These are phyloP conservation scores for Saccharomyces kudriavzevii DNA, from an alignment of 805 yeast species.

Conservation along the genomic window DNA sequence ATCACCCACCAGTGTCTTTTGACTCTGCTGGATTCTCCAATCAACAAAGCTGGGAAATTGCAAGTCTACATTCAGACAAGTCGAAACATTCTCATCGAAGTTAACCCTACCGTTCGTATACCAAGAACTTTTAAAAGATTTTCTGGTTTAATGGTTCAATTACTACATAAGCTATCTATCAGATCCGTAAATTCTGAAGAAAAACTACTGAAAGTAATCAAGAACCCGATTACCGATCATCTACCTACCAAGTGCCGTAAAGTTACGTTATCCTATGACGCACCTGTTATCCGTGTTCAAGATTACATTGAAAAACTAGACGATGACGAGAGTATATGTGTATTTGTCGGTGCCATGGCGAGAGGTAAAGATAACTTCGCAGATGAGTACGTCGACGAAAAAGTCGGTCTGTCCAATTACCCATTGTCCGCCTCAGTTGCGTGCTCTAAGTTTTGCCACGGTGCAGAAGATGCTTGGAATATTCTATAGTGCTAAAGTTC, in stretches of 20 bases:
- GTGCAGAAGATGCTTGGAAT: conserved; percentile 97
- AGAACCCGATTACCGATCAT: conserved; percentile 95
- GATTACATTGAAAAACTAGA: conserved; percentile 75
- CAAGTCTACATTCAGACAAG: conserved; percentile 97
- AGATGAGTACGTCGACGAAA: conserved; percentile 93
- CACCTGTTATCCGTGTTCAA: conserved; percentile 78
- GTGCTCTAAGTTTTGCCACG: conserved; percentile 96
- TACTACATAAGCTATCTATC: conserved; percentile 84
- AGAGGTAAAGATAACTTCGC: conserved; percentile 97
- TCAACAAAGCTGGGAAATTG: conserved; percentile 92
- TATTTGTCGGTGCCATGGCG: conserved; percentile 98
- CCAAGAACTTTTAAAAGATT: conserved; percentile 98
- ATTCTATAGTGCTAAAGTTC: conserved; percentile 34
- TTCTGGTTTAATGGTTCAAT: conserved; percentile 95
- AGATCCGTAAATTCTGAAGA: conserved; percentile 94
- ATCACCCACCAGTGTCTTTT: conserved; percentile 95
- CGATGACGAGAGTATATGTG: conserved; percentile 89
- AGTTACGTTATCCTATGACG: conserved; percentile 86
- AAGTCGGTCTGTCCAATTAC: conserved; percentile 89
- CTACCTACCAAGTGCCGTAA: conserved; percentile 93
- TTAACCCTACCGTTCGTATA: conserved; percentile 91
- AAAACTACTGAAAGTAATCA: conserved; percentile 84
- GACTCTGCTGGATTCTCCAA: conserved; percentile 92
- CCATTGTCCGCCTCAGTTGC: conserved; percentile 97
- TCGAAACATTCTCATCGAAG: conserved; percentile 88